Evolutionary conservation across 2,329 filamentous ascomycete species (phyloP), one percentile per base, ranked within the genome.

Genomic region (Aspergillus sp.): DNA sequence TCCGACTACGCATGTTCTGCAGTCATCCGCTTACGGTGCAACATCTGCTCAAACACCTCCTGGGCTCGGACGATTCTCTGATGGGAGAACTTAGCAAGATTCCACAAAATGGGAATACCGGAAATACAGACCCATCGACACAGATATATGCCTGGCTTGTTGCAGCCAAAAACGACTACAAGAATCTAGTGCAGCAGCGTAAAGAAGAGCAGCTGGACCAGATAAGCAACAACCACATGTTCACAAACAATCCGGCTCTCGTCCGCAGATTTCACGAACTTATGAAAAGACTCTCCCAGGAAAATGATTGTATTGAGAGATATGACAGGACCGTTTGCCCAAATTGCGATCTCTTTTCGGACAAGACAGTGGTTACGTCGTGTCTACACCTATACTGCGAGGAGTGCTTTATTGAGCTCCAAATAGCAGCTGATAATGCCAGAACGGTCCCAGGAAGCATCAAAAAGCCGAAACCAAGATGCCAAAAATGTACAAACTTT

Each of bases 351-450:
- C 62, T 66, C 21, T 49, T 68, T 0, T 80, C 81, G 0, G 62
- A 68, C 0, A 61, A 76, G 0, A 74, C 80, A 0, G 68, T 75
- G 9, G 70, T 82, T 31, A 83, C 82, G 0, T 70, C 76, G 4
- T 88, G 85, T 64, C 71, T 75, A 15, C 85, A 88, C 59, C 68
- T 86, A 5, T 84, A 84, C 61, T 88, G 85, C 68, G 56, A 67
- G 1, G 66, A 71, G 0, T 87, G 85, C 62, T 70, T 84, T 7
- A 52, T 49, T 2, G 9, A 3, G 11, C 51, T 61, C 3, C 27
- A 33, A 2, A 37, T 49, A 1, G 40, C 59, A 14, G 39, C 40
- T 31, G 8, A 63, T 66, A 2, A 23, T 25, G 21, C 9, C 11
- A 8, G 33, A 33, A 17, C n/a, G 9, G 9, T 31, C 27, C 9